Evolutionary conservation across 1,284 basidiomycete species (phyloP).

Genomic region (Somion occarium): DNA sequence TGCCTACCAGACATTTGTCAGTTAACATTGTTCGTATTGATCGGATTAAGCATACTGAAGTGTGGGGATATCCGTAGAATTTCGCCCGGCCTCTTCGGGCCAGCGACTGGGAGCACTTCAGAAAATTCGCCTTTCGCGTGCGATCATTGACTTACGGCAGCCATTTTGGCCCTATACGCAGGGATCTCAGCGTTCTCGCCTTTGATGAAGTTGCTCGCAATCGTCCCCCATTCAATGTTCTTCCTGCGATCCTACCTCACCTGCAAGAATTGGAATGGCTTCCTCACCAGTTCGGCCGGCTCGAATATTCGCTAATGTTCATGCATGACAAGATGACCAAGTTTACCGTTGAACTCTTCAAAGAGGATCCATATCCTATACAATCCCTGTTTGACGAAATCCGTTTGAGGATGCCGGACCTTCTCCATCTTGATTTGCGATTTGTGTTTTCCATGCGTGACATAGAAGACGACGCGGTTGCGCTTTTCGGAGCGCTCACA

Average conservation of each 20-base stretch:
- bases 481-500: conserved; percentile 36
- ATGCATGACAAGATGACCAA: conserved; percentile 37
- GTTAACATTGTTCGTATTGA: too few relatives aligned
- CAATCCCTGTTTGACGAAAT: conserved; percentile 45
- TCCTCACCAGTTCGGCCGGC: conserved; percentile 15
- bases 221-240: conserved; percentile 42
- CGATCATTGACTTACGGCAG: conserved; percentile 27
- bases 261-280: conserved; percentile 41
- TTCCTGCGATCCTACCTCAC: conserved; percentile 55
- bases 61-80: too few relatives aligned
- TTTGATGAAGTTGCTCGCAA: conserved; percentile 55
- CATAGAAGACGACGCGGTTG: conserved; percentile 34
- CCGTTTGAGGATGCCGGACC: conserved; percentile 44
- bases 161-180: neutral
- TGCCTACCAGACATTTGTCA: too few relatives aligned
- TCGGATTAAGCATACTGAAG: too few relatives aligned
- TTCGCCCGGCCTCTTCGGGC: conserved; percentile 43
- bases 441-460: conserved; percentile 30
- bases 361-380: conserved; percentile 18
- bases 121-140: conserved; percentile 49
- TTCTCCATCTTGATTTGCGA: conserved; percentile 40
- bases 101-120: conserved; percentile 52
- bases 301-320: conserved; percentile 37
- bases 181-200: conserved; percentile 17
- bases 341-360: conserved; percentile 27